Base-by-base conservation (phyloP, 108 stramenopile species). In the Discostella pseudostelligera region DNA sequence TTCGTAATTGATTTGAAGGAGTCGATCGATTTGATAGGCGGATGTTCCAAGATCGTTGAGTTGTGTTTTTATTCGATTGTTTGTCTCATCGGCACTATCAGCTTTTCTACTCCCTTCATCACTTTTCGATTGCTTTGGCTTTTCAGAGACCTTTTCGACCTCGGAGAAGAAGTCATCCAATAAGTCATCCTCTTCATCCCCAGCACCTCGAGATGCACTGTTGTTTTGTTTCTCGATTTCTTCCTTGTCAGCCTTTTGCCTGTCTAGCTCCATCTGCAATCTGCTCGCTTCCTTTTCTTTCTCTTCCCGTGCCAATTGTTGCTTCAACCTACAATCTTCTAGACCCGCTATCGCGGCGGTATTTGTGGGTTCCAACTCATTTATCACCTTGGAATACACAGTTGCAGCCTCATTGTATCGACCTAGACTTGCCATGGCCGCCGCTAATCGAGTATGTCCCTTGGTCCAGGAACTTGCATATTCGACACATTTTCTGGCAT, bases 111-210 rank as follows among this genome's bases (percentile, higher is more conserved):
- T 56, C 0, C 70, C 65, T 37, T 67, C 62, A 35, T 57, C 49
- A 22, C 54, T 61, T 32, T 43, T 32, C 32, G 73, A 37, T 24
- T 69, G 71, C 56, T 82, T 78, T 40, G 72, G 70, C 39, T 89
- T 87, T 36, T 82, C 68, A 0, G 81, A 69, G 28, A 70, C 93
- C 44, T 86, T 80, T 70, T 94, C 89, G 11, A 94, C 93, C 16
- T 94, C 88, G 24, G 81, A 70, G 62, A 94, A 94, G 49, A 94
- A 94, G 65, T 89, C 93, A 67, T 86, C 82, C 62, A 94, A 60
- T 39, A 87, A 66, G 70, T 89, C 87, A 53, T 84, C 85, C 19
- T 75, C 76, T 28, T 78, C 76, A 39, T 60, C 54, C 10, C 45
- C 78, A 10, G 59, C 74, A 8, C 70, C 82, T 8, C 46, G 62